Evolutionary conservation across 179 eudicot genomes (phyloP), one percentile per base, ranked within the genome.

Genomic region (Heliamphora pulchella): DNA sequence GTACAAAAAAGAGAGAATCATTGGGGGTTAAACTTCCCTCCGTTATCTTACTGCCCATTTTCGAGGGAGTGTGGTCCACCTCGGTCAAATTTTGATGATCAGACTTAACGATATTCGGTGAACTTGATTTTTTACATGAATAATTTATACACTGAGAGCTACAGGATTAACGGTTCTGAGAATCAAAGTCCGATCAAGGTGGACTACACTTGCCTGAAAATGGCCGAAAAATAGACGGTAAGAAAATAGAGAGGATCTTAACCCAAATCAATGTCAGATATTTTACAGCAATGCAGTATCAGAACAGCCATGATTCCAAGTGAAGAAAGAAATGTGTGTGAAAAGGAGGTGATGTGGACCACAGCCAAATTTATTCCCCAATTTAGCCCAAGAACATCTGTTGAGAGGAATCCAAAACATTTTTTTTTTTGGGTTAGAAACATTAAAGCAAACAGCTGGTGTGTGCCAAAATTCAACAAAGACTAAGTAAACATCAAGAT

Each of bases 251-350:
- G 31, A 31, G 31, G 31, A 31, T 31, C 31, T 31, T 31, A 31
- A 31, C 31, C 31, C 31, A 31, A 31, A 31, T 31, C 79, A 82
- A 64, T 74, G 80, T 84, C 76, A 80, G 83, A 80, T 82, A 82
- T 57, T 46, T 78, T 75, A 85, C 86, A 87, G 84, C 86, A 83
- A 79, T 76, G 84, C 86, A 64, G 13, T 73, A 74, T 59, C 79
- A 78, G 82, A 81, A 55, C 5, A 80, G 82, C 75, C 86, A 85
- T 81, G 81, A 84, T 84, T 86, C 31, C 80, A 74, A 84, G 80
- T 74, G 75, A 85, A 81, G 86, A 87, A 87, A 81, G 81, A 59
- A 78, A 80, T 6, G 61, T 5, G 18, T 75, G 54, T 57, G 11
- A 75, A 69, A 81, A 80, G 78, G 70, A 59, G 59, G 64, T 80